Percentiles rank a stretch among this genome's conserved stretches.
Conservation (phyloP, 768 basidiomycete genomes). For the Leccinum subgranulosum region DNA sequence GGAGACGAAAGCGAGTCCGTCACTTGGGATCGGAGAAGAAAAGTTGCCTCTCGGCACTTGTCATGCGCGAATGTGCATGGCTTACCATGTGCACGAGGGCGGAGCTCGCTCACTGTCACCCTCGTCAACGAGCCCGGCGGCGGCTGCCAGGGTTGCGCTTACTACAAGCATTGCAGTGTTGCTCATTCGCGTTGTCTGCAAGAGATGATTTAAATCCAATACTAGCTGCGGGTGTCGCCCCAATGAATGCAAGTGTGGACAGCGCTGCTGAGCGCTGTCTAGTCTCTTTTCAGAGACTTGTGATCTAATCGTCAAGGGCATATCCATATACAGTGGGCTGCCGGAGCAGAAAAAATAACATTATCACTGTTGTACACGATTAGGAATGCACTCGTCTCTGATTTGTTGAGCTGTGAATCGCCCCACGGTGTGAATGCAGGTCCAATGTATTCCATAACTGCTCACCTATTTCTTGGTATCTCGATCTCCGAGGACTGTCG, state of each 20-base stretch:
- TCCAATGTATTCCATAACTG: background rate
- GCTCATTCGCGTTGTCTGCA: background rate
- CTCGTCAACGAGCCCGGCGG: background rate
- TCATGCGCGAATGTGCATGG: too few relatives aligned
- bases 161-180: background rate
- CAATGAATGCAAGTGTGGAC: background rate
- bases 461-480: constrained; percentile 70
- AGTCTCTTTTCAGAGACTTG: background rate
- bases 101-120: background rate
- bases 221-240: background rate
- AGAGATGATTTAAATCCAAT: background rate
- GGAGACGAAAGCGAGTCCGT: too few relatives aligned
- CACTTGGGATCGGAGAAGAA: too few relatives aligned
- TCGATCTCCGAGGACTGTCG: constrained; percentile 60
- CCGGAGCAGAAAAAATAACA: too few relatives aligned
- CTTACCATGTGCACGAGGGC: too few relatives aligned
- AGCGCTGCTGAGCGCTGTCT: background rate
- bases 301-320: background rate
- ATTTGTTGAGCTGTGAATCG: constrained; percentile 23
- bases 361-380: constrained; percentile 1
- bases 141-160: background rate
- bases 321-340: background rate
- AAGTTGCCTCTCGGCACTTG: too few relatives aligned
- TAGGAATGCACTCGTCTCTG: background rate
- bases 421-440: background rate